Percentiles rank a stretch among this genome's conserved stretches.
phyloP scores from a whole-genome alignment of 2,329 filamentous ascomycete genomes.

The Clarireedia homoeocarpa region DNA sequence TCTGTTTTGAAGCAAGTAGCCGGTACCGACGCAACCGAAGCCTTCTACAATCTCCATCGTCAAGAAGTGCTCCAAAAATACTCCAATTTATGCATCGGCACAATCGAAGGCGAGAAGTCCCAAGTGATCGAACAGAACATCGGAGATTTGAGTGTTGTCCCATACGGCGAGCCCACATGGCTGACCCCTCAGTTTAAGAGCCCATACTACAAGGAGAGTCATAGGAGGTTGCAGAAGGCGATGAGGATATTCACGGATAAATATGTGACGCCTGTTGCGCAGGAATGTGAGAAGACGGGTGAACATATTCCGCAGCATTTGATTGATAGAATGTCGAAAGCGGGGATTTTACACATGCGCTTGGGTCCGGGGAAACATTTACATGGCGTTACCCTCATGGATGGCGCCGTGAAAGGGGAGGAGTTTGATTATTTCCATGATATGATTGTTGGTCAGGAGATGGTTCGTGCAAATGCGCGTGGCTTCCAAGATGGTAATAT shows the following conservation, averaged over 20 bases:
- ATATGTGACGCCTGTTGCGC: constrained; percentile 65
- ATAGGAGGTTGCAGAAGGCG: constrained; percentile 59
- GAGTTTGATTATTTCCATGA: constrained; percentile 88
- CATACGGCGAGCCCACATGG: constrained; percentile 83
- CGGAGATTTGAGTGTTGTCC: constrained; percentile 68
- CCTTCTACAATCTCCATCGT: constrained; percentile 87
- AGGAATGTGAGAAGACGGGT: constrained; percentile 67
- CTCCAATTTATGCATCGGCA: constrained; percentile 65
- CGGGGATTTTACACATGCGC: constrained; percentile 71
- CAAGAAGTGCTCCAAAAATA: constrained; percentile 86
- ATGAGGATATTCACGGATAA: constrained; percentile 66
- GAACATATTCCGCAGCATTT: constrained; percentile 62
- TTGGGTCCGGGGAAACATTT: constrained; percentile 77
- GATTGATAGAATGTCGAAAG: constrained; percentile 70
- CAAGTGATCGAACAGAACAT: constrained; percentile 61
- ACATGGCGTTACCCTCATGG: constrained; percentile 60
- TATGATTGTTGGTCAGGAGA: constrained; percentile 66
- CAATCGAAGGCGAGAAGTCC: constrained; percentile 64
- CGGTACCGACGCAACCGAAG: constrained; percentile 70
- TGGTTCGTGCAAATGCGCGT: constrained; percentile 60
- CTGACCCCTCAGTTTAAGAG: constrained; percentile 67
- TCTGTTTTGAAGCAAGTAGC: constrained; percentile 75
- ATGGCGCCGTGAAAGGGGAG: constrained; percentile 64
- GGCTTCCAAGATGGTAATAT: constrained; percentile 85
- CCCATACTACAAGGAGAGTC: constrained; percentile 74